Base-by-base conservation (phyloP, 139 green algal species). In the Chlamydomonas eustigma region DNA sequence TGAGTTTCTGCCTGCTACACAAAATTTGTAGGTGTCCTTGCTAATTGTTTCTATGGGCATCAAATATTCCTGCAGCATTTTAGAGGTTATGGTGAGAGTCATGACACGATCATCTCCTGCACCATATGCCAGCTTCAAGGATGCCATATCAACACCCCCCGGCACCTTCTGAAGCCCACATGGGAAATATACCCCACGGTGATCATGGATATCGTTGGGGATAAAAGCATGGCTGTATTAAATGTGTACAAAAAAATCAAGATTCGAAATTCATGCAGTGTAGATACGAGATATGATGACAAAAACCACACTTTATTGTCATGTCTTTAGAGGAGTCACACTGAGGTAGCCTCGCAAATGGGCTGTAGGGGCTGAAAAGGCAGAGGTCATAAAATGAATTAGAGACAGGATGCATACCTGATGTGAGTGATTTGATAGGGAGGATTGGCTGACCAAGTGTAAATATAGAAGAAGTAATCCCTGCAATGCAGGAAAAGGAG, bases 391-490 rank as follows among this genome's bases (percentile, higher is more conserved):
- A 12, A 58, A 58, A 12, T 58, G 44, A 28, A 58, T 22, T 58
- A 28, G 44, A 58, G 44, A 58, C 12, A 22, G 44, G 12, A 31
- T 35, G 52, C 52, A 6, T 28, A 68, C 52, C 52, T 72, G 28
- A 72, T 38, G 65, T 44, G 33, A 34, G 65, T 72, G 34, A 72
- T 72, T 34, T 72, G 33, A 34, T 72, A 24, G 5, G 65, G 65
- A 22, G 34, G 34, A 22, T 39, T 12, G 5, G 65, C 65, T 6
- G 24, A 39, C 8, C 8, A 72, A 8, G 65, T 8, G 65, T 72
- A 72, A 6, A 72, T 38, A 34, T 50, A 72, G 65, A 72, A 72
- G 31, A 72, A 72, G 31, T 72, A 72, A 6, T 72, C 65, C 65
- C 65, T 68, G 52, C 52, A 28, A 25, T 12, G 22, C 44, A 22